Percentiles rank a stretch among this genome's conserved stretches.
phyloP scores from a whole-genome alignment of 1,139 yeast genomes.

The Diutina ranongensis region DNA sequence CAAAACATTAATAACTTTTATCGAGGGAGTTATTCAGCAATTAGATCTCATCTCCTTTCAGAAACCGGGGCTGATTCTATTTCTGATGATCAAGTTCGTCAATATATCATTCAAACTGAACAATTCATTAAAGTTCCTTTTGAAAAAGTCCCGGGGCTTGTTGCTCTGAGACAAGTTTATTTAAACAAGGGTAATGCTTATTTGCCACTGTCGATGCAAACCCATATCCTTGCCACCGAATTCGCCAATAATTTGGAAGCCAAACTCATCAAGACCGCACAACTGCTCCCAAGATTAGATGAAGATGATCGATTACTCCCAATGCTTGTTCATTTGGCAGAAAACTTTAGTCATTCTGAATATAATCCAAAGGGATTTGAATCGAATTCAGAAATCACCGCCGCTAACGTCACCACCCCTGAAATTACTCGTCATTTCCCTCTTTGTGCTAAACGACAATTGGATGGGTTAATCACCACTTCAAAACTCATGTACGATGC shows the following conservation, averaged over 20 bases:
- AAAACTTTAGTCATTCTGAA: constrained; percentile 37
- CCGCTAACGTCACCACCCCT: constrained; percentile 46
- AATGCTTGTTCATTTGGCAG: constrained; percentile 63
- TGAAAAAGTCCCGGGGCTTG: constrained; percentile 68
- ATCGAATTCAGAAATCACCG: constrained; percentile 49
- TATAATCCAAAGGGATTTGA: constrained; percentile 31
- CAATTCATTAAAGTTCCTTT: constrained; percentile 75
- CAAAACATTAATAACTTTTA: constrained; percentile 38
- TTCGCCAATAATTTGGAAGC: constrained; percentile 42
- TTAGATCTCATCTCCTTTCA: constrained; percentile 19
- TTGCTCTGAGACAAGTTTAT: constrained; percentile 58
- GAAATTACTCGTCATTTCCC: constrained; percentile 63
- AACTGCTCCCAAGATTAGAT: constrained; percentile 71
- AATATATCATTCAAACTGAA: constrained; percentile 37
- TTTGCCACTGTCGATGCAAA: constrained; percentile 74
- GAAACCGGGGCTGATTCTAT: constrained; percentile 21
- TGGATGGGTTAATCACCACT: constrained; percentile 43
- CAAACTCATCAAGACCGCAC: constrained; percentile 58
- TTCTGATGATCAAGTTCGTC: constrained; percentile 30
- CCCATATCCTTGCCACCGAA: constrained; percentile 8
- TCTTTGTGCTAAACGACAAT: constrained; percentile 64
- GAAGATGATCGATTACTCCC: constrained; percentile 89
- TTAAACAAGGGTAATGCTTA: constrained; percentile 65
- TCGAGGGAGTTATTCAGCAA: constrained; percentile 35
- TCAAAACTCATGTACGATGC: constrained; percentile 76